Conservation (phyloP, 1,284 basidiomycete genomes). For the Lentinus polychrous region DNA sequence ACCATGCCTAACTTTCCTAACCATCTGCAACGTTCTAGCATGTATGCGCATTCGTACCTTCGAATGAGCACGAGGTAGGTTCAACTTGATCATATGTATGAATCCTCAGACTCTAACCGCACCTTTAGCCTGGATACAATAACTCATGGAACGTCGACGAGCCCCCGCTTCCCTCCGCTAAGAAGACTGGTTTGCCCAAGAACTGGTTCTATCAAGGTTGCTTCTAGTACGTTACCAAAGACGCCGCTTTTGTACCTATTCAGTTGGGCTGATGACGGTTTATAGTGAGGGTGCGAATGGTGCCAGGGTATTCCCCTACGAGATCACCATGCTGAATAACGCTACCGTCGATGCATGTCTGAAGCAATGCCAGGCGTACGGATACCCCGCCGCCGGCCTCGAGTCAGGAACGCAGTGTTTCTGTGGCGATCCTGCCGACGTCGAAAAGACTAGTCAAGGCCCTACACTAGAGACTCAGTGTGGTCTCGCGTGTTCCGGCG, state of each 20-base stretch:
- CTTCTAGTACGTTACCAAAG: slow-evolving; percentile 49
- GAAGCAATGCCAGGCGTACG: slow-evolving; percentile 55
- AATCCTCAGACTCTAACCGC: no score
- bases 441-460: slow-evolving; percentile 33
- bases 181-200: slow-evolving; percentile 51
- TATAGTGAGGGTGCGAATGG: slow-evolving; percentile 15
- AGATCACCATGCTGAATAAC: slow-evolving; percentile 51
- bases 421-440: slow-evolving; percentile 59
- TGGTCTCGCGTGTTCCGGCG: slow-evolving; percentile 55
- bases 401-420: slow-evolving; percentile 62
- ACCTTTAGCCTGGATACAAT: slow-evolving; percentile 34
- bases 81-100: no score
- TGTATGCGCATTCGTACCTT: no score
- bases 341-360: slow-evolving; percentile 57
- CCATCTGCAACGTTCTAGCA: no score
- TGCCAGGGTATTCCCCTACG: slow-evolving; percentile 50
- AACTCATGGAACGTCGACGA: slow-evolving; percentile 41
- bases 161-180: slow-evolving; percentile 50
- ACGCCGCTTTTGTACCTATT: not conserved
- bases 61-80: no score
- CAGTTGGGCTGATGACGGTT: not conserved
- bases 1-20: no score
- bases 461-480: slow-evolving; percentile 46
- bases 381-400: slow-evolving; percentile 57
- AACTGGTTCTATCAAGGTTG: slow-evolving; percentile 63